Percentiles rank a stretch among this genome's conserved stretches.
These are phyloP conservation scores for Prunus kanzakura DNA, from an alignment of 306 rosid genomes.

Conservation along the genomic window DNA sequence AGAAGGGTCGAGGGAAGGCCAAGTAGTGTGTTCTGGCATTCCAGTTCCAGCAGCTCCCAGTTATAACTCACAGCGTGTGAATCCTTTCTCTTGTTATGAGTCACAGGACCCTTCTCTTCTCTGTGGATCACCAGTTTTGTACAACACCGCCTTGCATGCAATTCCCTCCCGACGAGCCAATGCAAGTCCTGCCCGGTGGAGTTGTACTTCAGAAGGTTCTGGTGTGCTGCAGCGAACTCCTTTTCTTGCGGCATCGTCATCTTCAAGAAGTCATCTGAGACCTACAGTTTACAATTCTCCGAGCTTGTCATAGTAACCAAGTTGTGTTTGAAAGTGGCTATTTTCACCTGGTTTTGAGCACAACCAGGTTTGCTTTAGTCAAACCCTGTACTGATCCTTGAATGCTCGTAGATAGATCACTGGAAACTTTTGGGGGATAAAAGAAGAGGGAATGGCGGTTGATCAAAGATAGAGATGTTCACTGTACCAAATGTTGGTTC, in stretches of 20 bases:
- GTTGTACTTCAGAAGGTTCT: slow-evolving; percentile 30
- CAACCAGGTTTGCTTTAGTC: slow-evolving; percentile 9
- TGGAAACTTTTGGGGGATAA: slow-evolving; percentile 17
- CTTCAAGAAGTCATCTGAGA: slow-evolving; percentile 31
- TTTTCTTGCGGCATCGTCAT: slow-evolving; percentile 5
- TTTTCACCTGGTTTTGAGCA: slow-evolving; percentile 8
- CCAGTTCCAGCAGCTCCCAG: slow-evolving; percentile 19
- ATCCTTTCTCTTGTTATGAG: slow-evolving; percentile 27
- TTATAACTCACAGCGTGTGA: slow-evolving; percentile 18
- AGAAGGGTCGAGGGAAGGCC: slow-evolving; percentile 30
- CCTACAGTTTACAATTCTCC: slow-evolving; percentile 28
- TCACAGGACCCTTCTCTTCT: slow-evolving; percentile 20
- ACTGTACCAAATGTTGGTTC: slow-evolving; percentile 20
- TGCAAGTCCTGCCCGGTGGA: slow-evolving; percentile 39
- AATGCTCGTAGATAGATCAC: slow-evolving; percentile 5
- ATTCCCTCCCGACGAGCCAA: slow-evolving; percentile 24
- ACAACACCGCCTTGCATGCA: slow-evolving; percentile 19
- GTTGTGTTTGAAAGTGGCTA: neutral
- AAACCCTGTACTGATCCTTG: slow-evolving; percentile 9
- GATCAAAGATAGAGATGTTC: slow-evolving; percentile 5
- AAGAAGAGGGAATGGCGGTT: slow-evolving; percentile 4
- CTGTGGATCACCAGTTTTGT: slow-evolving; percentile 23
- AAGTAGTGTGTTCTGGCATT: slow-evolving; percentile 24
- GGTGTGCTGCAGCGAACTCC: slow-evolving; percentile 26
- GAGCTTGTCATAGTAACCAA: slow-evolving; percentile 15